Evolutionary conservation across 176 grass and related monocot genomes (phyloP).

Genomic region (Neostapfia colusana): DNA sequence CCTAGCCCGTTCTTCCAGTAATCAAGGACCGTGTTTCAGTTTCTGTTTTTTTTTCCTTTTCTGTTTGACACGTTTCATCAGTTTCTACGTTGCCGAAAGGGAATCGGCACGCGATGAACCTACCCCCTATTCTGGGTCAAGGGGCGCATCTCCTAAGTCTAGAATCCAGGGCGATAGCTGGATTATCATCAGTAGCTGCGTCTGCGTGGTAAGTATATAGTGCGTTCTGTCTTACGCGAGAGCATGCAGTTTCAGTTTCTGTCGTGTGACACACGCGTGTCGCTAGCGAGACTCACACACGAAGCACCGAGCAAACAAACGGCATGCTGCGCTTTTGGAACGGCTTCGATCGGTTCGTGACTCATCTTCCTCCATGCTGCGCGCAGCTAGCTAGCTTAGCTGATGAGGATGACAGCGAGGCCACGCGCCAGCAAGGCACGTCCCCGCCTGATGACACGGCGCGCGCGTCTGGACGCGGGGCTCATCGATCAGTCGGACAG

Average conservation of each 20-base stretch:
- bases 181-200: background rate
- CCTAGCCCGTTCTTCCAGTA: too few relatives aligned
- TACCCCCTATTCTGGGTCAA: background rate
- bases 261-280: background rate
- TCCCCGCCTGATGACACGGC: too few relatives aligned
- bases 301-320: background rate
- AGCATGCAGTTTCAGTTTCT: background rate
- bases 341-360: background rate
- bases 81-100: background rate
- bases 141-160: background rate
- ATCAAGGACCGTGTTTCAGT: background rate
- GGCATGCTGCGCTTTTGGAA: background rate
- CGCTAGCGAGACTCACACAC: background rate
- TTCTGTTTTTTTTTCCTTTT: background rate
- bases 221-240: background rate
- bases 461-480: constrained; percentile 12
- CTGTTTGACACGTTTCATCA: background rate
- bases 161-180: background rate
- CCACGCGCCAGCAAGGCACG: background rate
- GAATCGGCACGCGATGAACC: background rate
- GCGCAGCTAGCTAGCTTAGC: background rate
- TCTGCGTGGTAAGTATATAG: background rate
- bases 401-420: background rate
- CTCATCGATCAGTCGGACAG: constrained; percentile 1
- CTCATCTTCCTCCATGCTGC: background rate